phyloP scores from a whole-genome alignment of 768 basidiomycete species.

The Russula sp. region DNA sequence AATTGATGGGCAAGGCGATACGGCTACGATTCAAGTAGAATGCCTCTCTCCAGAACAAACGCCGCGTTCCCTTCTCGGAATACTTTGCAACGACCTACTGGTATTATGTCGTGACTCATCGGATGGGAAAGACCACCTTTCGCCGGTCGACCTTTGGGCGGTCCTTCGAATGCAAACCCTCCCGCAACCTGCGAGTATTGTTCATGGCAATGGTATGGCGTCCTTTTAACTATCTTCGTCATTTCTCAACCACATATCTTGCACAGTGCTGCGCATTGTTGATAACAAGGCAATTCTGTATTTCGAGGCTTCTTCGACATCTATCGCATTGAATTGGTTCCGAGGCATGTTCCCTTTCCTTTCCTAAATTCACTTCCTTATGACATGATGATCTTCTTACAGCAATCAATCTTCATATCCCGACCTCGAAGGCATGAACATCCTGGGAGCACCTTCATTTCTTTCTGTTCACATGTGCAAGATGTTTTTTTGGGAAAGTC shows the following conservation, averaged over 20 bases:
- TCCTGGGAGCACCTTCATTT: conserved; percentile 24
- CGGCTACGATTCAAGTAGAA: conserved; percentile 83
- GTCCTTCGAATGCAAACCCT: conserved; percentile 94
- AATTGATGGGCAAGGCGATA: conserved; percentile 70
- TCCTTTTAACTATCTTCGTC: conserved; percentile 6
- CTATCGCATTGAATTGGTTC: conserved; percentile 87
- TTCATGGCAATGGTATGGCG: conserved; percentile 74
- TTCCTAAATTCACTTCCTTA: conserved; percentile 7
- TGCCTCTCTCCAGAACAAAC: conserved; percentile 85
- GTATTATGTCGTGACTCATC: conserved; percentile 88
- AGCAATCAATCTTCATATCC: conserved; percentile 91
- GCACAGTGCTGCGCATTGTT: conserved; percentile 74
- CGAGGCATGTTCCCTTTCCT: conserved; percentile 53
- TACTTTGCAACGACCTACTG: conserved; percentile 90
- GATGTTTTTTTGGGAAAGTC: conserved; percentile 21
- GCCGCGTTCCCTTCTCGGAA: conserved; percentile 71
- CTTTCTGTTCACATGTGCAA: conserved; percentile 29
- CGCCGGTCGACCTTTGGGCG: conserved; percentile 89
- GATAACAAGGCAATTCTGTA: conserved; percentile 92
- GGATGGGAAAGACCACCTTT: conserved; percentile 70
- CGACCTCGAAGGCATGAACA: conserved; percentile 68
- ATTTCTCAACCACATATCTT: conserved; percentile 13
- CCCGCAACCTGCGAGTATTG: conserved; percentile 85
- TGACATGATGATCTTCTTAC: conserved; percentile 9
- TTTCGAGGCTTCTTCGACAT: conserved; percentile 80